Evolutionary conservation across 345 rosid species (phyloP), one percentile per base, ranked within the genome.

Genomic region (Linum tenue): DNA sequence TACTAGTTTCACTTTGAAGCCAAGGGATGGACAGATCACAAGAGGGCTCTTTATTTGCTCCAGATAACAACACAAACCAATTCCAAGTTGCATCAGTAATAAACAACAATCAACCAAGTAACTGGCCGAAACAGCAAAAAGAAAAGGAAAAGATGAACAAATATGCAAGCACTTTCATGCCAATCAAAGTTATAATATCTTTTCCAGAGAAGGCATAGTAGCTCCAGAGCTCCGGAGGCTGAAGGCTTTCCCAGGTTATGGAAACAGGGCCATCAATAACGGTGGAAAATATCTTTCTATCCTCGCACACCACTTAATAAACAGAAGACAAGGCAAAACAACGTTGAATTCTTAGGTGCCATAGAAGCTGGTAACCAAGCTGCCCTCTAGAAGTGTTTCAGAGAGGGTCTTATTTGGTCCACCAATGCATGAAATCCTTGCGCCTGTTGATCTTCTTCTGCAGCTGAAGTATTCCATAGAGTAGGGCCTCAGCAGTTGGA

Each of bases 401-500:
- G 50, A 43, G 50, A 43, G 10, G 6, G 3, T 5, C 6, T 88
- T 70, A 94, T 75, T 82, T 87, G 72, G 85, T 83, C 97, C 99
- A 94, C 96, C 97, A 89, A 40, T 85, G 81, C 65, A 84, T 86
- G 86, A 94, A 88, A 78, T 94, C 96, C 85, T 85, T 91, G 75
- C 96, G 96, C 80, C 97, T 76, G 82, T 87, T 91, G 82, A 94
- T 94, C 86, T 91, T 94, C 71, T 88, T 91, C 87, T 94, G 97
- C 73, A 90, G 83, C 85, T 94, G 99, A 72, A 94, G 90, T 73
- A 91, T 50, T 39, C 97, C 97, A 48, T 94, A 88, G 62, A 94
- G 91, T 68, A 94, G 75, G 42, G 99, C 99, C 83, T 90, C 99
- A 0, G 97, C 99, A 10, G 99, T 88, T 39, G 97, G 96, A 55